Evolutionary conservation across 208 protist genomes (phyloP).

Genomic region (Paratrypanosoma confusum): DNA sequence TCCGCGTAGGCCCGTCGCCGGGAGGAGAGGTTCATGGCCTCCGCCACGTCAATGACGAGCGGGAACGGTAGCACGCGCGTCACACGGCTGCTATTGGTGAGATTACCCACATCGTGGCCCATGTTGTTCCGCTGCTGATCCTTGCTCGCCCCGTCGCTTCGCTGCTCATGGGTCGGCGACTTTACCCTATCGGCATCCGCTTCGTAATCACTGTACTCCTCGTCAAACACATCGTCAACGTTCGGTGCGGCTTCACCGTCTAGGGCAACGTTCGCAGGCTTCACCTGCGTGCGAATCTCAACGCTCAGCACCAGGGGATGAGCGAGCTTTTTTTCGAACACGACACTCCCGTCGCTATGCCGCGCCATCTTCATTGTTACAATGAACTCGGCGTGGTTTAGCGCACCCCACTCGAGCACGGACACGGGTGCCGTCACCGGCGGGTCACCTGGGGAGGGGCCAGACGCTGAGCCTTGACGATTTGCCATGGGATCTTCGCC

Average conservation of each 20-base stretch:
- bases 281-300: constrained; percentile 11
- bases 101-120: constrained; percentile 12
- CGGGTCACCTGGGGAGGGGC: not conserved
- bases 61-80: constrained; percentile 29
- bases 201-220: constrained; percentile 10
- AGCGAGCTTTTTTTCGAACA: constrained; percentile 26
- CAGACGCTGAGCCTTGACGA: too few relatives aligned
- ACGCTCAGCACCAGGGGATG: constrained; percentile 18
- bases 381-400: constrained; percentile 32
- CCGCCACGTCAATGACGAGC: constrained; percentile 23
- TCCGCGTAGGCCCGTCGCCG: constrained; percentile 20
- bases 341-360: constrained; percentile 30
- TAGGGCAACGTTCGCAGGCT: not conserved
- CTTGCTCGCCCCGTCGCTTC: constrained; percentile 17
- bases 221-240: constrained; percentile 26
- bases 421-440: constrained; percentile 11
- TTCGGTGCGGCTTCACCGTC: constrained; percentile 27
- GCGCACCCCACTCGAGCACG: constrained; percentile 24
- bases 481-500: too few relatives aligned
- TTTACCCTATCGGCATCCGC: constrained; percentile 6
- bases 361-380: constrained; percentile 27
- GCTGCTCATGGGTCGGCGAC: constrained; percentile 8
- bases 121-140: constrained; percentile 16
- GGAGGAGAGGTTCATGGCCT: constrained; percentile 23
- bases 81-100: too few relatives aligned